These are phyloP conservation scores for Incumbomyces delicatus DNA, from an alignment of 2,329 filamentous ascomycete species.

Conservation along the genomic window DNA sequence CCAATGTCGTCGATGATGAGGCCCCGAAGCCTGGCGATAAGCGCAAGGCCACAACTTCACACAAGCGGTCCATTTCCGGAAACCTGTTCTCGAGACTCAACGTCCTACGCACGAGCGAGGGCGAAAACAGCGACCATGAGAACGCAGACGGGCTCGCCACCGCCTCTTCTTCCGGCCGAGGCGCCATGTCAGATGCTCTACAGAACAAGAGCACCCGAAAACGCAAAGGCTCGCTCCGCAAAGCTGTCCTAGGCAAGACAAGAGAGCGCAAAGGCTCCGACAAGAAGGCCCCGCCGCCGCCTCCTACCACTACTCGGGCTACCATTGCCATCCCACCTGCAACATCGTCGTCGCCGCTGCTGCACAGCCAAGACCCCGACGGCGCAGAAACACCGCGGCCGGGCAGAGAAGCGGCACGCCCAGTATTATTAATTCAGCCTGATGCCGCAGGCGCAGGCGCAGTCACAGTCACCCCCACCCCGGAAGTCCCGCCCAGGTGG, in stretches of 20 bases:
- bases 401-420: slow-evolving; percentile 7
- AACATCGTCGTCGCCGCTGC: too few relatives aligned
- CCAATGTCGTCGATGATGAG: slow-evolving; percentile 16
- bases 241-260: slow-evolving; percentile 70
- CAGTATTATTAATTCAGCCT: too few relatives aligned
- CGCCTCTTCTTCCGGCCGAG: slow-evolving; percentile 21
- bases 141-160: slow-evolving; percentile 10
- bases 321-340: slow-evolving; percentile 4
- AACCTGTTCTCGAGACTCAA: slow-evolving; percentile 60
- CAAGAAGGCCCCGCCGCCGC: slow-evolving; percentile 32
- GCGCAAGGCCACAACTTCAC: slow-evolving; percentile 17
- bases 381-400: slow-evolving; percentile 17
- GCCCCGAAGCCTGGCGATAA: slow-evolving; percentile 10
- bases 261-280: slow-evolving; percentile 48
- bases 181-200: slow-evolving; percentile 41
- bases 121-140: slow-evolving; percentile 23
- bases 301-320: background rate
- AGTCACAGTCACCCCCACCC: slow-evolving; percentile 8
- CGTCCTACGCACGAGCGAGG: slow-evolving; percentile 50
- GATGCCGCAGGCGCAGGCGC: background rate
- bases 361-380: slow-evolving; percentile 7
- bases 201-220: slow-evolving; percentile 48
- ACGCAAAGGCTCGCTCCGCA: slow-evolving; percentile 75
- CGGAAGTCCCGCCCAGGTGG: slow-evolving; percentile 20
- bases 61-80: slow-evolving; percentile 50